phyloP scores from a whole-genome alignment of 345 rosid species.

The Eucalyptus marginata region DNA sequence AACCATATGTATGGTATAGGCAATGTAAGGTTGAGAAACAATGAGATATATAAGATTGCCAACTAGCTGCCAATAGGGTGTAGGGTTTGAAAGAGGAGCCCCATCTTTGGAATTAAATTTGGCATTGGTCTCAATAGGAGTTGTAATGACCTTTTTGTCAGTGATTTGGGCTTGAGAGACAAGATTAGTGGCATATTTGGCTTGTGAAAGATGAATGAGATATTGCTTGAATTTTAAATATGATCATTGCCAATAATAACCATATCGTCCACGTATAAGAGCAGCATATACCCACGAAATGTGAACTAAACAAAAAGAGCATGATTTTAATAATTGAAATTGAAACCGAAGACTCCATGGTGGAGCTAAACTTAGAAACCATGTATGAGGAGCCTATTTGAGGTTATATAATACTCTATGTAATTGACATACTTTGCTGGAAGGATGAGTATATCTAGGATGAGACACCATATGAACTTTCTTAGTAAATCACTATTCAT shows the following conservation, averaged over 20 bases:
- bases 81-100: neutral
- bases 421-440: neutral
- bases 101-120: neutral
- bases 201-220: neutral
- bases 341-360: neutral
- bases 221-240: neutral
- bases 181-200: neutral
- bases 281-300: neutral
- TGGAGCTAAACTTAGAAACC: neutral
- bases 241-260: neutral
- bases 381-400: neutral
- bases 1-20: neutral
- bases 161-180: neutral
- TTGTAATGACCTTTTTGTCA: neutral
- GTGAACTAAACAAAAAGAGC: neutral
- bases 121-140: neutral
- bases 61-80: neutral
- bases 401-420: neutral
- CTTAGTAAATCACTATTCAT: neutral
- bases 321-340: neutral
- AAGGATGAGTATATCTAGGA: neutral
- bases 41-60: neutral
- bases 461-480: neutral
- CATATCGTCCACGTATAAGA: neutral
- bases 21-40: neutral